Evolutionary conservation across 768 basidiomycete species (phyloP).

Genomic region (Amanita thiersii): DNA sequence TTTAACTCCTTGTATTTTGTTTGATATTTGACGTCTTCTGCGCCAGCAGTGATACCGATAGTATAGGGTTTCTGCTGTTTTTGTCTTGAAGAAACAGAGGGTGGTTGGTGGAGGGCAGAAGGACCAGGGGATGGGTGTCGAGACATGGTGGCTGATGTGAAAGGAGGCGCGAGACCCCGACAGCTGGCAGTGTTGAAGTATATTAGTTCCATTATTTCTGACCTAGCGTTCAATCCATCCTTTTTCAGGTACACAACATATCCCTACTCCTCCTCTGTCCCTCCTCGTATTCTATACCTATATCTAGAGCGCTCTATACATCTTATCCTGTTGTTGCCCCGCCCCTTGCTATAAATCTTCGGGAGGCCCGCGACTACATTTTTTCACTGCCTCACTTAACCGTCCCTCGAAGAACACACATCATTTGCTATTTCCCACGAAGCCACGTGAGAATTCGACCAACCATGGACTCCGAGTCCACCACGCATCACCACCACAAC

Average conservation of each 20-base stretch:
- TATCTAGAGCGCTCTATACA: no score
- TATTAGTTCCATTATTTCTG: slow-evolving; percentile 18
- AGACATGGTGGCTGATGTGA: slow-evolving; percentile 55
- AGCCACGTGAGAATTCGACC: slow-evolving; percentile 3
- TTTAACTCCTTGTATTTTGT: slow-evolving; percentile 85
- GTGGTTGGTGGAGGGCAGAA: slow-evolving; percentile 24
- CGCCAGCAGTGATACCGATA: slow-evolving; percentile 66
- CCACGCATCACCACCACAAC: neutral
- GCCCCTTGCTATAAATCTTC: no score
- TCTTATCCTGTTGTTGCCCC: no score
- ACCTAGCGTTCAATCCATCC: slow-evolving; percentile 29
- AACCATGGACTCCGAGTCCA: slow-evolving; percentile 5
- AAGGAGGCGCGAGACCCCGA: slow-evolving; percentile 24
- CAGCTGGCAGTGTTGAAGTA: slow-evolving; percentile 27
- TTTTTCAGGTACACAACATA: slow-evolving; percentile 23
- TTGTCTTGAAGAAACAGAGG: slow-evolving; percentile 27
- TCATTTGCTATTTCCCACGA: slow-evolving; percentile 6
- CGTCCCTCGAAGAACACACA: no score
- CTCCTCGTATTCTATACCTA: no score
- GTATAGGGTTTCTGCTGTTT: slow-evolving; percentile 45
- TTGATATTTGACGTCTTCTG: slow-evolving; percentile 82
- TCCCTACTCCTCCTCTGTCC: no score
- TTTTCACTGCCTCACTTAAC: no score
- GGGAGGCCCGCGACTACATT: no score
- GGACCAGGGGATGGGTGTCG: slow-evolving; percentile 49